Base-by-base conservation (phyloP, 495 filamentous ascomycete species). In the Articulospora tetracladia region DNA sequence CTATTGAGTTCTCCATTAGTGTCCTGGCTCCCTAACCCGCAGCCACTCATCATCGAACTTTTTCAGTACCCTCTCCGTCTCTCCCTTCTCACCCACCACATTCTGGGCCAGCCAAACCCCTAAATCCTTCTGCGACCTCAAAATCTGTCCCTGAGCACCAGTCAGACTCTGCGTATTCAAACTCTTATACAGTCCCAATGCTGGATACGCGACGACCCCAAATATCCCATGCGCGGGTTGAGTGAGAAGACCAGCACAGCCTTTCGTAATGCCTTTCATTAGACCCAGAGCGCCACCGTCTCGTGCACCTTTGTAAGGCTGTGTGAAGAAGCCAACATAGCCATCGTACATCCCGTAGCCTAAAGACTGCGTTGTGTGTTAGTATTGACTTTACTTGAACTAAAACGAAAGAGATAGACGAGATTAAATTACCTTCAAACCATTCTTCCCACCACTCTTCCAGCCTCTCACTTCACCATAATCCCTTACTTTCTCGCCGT, bases 381-480 rank as follows among this genome's bases (percentile, higher is more conserved):
- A 47, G 25, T 36, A 1, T 26, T 52, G 12, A 32, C 23, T 3
- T 20, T 19, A 32, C 53, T 34, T 32, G 10, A 3, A 44, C 8
- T n/a, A n/a, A n/a, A n/a, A n/a, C n/a, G n/a, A n/a, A n/a, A n/a
- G n/a, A 10, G 61, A 60, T 20, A 12, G 26, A 32, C n/a, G n/a
- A 60, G 51, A n/a, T 11, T 11, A 26, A 20, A 22, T n/a, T 26
- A 53, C 46, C 74, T 83, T 77, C 26, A 76, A 74, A n/a, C 77
- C 79, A n/a, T 73, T 72, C 53, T 74, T 76, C 3, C 81, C 62
- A 1, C 85, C 82, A 60, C 76, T 83, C 60, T 81, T 73, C 27
- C 85, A 55, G 27, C 80, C 82, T 1, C 76, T 82, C 0, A 91
- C 80, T 57, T 80, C 82, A 11, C 83, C 79, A 3, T 73, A 70